Base-by-base conservation (phyloP, 192 early-diverging fungal genomes). In the Umbelopsis sp. region DNA sequence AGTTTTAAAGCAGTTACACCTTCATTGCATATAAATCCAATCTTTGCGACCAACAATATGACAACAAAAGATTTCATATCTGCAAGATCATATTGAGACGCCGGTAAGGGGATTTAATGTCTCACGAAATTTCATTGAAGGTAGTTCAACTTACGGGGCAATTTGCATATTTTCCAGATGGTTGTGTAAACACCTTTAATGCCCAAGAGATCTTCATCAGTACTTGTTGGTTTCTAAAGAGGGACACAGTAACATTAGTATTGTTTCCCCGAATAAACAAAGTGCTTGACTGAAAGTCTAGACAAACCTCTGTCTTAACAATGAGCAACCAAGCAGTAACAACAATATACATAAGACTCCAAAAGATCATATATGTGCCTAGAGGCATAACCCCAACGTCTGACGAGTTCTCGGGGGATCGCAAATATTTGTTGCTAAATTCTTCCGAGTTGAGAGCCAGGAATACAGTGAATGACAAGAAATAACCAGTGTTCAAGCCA, bases 11-110 rank as follows among this genome's bases (percentile, higher is more conserved):
- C 92, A 2, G 96, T 97, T 6, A 98, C 97, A 10, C 92, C 85
- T 77, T 98, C 97, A 81, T 99, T 97, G 46, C 94, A 89, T 58
- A 95, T 94, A 70, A 98, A 99, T 7, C 95, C 96, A 69, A 99
- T 89, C 76, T 99, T 99, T 66, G 93, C 87, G 10, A 92, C 81
- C 58, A 99, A 74, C 46, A 96, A 81, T 3, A 98, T 87, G 10
- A 80, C 52, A 64, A 97, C 94, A 69, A 98, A 89, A 23, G 81
- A 81, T 67, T 84, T 85, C 95, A 99, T 97, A 72, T 98, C 92
- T 78, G 80, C 72, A n/a, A 22, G 48, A 20, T 41, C 37, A 6
- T 41, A 41, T 37, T 41, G 37, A 41, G 7, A 41, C 27, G 1
- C 21, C 27, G 30, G n/a, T n/a, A n/a, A n/a, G n/a, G n/a, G n/a